Evolutionary conservation across 108 stramenopile genomes (phyloP), one percentile per base, ranked within the genome.

Genomic region (Pseudonitzschia delicatissima): DNA sequence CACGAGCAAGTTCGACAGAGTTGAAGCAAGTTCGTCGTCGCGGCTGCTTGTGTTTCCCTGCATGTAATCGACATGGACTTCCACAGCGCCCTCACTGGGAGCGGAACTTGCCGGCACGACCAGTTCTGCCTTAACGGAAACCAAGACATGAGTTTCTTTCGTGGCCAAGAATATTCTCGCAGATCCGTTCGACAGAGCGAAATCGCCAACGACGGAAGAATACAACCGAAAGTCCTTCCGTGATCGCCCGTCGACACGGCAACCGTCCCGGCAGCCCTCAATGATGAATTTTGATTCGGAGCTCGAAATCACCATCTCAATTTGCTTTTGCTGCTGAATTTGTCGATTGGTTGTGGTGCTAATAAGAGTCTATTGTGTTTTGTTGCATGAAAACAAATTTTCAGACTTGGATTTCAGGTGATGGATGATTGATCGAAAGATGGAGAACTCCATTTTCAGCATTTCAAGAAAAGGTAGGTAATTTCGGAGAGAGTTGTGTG

Each of bases 171-270:
- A 74, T 47, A 90, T 72, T 35, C 86, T 82, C 13, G 78, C 65
- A 21, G 88, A 90, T 12, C 88, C 88, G 71, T 87, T 68, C 52
- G 86, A 87, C 36, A 90, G 73, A 33, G 74, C 65, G 39, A 87
- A 73, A 26, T 40, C 45, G 18, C 64, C 61, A 40, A 34, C 21
- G 5, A 68, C 69, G 37, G 74, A 67, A 33, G 76, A 64, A 58
- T 85, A 86, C 1, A 78, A 70, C 26, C 88, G 83, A 50, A 81
- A 60, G 37, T 80, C 76, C 0, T 64, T 69, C 2, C 73, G 72
- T 0, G 79, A 64, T 60, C 88, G 76, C n/a, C 88, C 88, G 62
- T 90, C 88, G 26, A 74, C 63, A 29, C 88, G 79, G 33, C 80
- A 76, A 67, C 85, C 75, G 58, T 82, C 67, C 48, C 78, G 74